Base-by-base conservation (phyloP, 2,329 filamentous ascomycete species). In the Trichophyton equinum region DNA sequence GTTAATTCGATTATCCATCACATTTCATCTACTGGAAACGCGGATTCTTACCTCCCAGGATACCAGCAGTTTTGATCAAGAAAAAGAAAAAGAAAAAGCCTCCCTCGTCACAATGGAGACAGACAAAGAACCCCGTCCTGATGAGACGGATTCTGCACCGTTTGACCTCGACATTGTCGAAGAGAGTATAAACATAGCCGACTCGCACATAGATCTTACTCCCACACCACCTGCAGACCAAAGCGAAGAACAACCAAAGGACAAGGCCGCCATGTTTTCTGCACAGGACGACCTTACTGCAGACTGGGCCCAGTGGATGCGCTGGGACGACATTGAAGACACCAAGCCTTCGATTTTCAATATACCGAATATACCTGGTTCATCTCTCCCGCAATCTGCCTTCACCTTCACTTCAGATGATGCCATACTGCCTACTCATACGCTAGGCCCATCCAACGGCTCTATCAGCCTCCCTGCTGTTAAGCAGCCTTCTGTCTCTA, bases 291-390 rank as follows among this genome's bases (percentile, higher is more conserved):
- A 70, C 27, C 57, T 66, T 8, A 69, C 65, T n/a, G 71, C 74
- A 62, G 74, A 76, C 59, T 76, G 74, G 74, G 74, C 72, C 11
- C 73, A 76, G 64, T 76, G 74, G 74, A 76, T 76, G 74, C 68
- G 71, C 67, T 76, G 74, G 74, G 74, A 76, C 64, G 74, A 75
- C 15, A 66, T 72, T 27, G 67, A 69, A 25, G 69, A 70, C 46
- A 60, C 67, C 1, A 70, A 73, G 25, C 61, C 66, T 40, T 68
- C 69, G n/a, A 69, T 69, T 58, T 63, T 36, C 30, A 36, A 36
- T 27, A 33, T 36, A 5, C 27, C 51, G 15, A 55, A n/a, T 15
- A 36, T 55, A 9, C 27, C 51, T 36, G 51, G 27, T 9, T n/a
- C 25, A 6, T 6, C 51, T 8, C 4, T 36, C 27, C 51, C 51